Evolutionary conservation across 371 early-diverging fungal genomes (phyloP).

Genomic region (Smittium mucronatum): DNA sequence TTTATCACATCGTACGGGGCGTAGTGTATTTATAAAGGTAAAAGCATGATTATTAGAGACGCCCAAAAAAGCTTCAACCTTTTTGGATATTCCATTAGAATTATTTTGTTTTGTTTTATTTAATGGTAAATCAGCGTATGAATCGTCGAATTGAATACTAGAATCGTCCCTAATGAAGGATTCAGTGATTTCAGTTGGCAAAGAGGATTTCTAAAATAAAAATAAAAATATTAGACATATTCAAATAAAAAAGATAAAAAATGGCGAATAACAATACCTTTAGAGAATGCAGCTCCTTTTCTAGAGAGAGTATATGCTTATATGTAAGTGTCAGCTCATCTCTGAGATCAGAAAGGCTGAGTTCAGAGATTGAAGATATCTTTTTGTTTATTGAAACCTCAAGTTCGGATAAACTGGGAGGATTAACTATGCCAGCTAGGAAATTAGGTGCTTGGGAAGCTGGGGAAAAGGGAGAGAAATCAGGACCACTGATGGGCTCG

Average conservation of each 20-base stretch:
- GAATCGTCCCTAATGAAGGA: not conserved
- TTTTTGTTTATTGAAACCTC: not conserved
- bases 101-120: not conserved
- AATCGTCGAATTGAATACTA: not conserved
- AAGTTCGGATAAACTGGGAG: not conserved
- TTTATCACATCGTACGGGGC: slow-evolving; percentile 61
- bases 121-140: not conserved
- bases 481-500: too few species aligned
- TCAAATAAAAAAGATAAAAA: not conserved
- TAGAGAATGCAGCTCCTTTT: not conserved
- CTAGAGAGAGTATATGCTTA: not conserved
- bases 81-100: not conserved
- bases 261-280: not conserved
- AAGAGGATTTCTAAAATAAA: not conserved
- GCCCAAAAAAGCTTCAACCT: slow-evolving; percentile 12
- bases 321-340: not conserved
- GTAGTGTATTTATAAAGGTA: slow-evolving; percentile 30
- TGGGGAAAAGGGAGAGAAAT: not conserved
- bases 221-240: not conserved
- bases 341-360: not conserved
- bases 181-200: not conserved
- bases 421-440: not conserved
- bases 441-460: not conserved
- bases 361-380: not conserved
- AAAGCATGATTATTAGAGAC: slow-evolving; percentile 15